Evolutionary conservation across 1,284 basidiomycete species (phyloP), one percentile per base, ranked within the genome.

Genomic region (Irpex sp.): DNA sequence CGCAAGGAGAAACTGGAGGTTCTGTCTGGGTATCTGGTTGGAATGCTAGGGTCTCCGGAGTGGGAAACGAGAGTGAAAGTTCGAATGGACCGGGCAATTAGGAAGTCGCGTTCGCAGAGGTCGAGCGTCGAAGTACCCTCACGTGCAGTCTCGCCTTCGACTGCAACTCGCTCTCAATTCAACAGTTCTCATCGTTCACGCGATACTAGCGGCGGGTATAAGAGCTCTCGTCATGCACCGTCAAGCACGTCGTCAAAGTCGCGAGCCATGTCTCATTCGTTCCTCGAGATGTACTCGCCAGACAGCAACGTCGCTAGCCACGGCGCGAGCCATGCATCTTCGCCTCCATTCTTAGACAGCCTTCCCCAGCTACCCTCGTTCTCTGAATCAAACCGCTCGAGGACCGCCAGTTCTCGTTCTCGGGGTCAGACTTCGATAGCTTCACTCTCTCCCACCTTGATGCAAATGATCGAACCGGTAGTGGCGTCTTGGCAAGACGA

Each of bases 391-490:
- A 6, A 11, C 13, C 52, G 60, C 19, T 49, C 44, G 40, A 57
- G 54, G 17, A 47, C 31, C 34, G 36, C 17, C 11, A 62, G 60
- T 31, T 34, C 54, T 13, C 37, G 8, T 13, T 37, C 31, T 19
- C 59, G 51, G 4, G 17, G 5, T 5, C 34, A 62, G 26, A 47
- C 21, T 7, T 57, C 55, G 6, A 4, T 37, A 9, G 17, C 59
- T 21, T 31, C 59, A 21, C 31, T 62, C 36, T 69, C 69, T 6
- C 68, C 69, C 4, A 70, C 69, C 9, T 59, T 72, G 34, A 69
- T 69, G 68, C 71, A 72, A 59, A 64, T 71, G 44, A 71, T 72
- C 68, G 65, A 68, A 37, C 71, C 71, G 2, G 69, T 70, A 3
- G 49, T 72, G 6, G 49, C 59, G n/a, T 55, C 59, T 13, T 60